phyloP scores from a whole-genome alignment of 2,329 filamentous ascomycete species.

The Pyricularia pennisetigena region DNA sequence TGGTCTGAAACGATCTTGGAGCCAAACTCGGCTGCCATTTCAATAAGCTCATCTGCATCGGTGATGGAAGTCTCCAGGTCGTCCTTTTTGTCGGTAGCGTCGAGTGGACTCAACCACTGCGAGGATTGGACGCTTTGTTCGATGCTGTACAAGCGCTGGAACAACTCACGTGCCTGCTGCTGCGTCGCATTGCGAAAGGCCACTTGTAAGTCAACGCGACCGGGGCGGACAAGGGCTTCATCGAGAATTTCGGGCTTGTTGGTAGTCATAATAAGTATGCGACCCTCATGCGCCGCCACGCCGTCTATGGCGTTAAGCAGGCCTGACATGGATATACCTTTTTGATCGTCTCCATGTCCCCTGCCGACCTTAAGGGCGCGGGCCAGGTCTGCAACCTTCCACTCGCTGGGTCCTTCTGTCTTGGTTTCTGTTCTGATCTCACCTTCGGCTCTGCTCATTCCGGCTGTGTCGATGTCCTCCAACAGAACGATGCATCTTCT shows the following conservation, averaged over 20 bases:
- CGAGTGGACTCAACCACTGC: neutral
- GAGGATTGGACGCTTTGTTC: constrained; percentile 15
- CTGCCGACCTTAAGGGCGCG: neutral
- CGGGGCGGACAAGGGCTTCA: constrained; percentile 62
- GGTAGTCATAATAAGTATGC: constrained; percentile 74
- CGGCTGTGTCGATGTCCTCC: constrained; percentile 61
- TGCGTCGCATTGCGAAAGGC: constrained; percentile 40
- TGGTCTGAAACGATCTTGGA: constrained; percentile 37
- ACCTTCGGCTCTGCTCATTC: constrained; percentile 35
- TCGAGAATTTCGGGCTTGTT: constrained; percentile 68
- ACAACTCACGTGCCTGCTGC: constrained; percentile 45
- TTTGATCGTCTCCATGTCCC: constrained; percentile 28
- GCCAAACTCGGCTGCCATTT: constrained; percentile 39
- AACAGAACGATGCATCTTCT: constrained; percentile 55
- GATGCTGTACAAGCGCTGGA: constrained; percentile 50
- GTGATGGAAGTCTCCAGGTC: constrained; percentile 20
- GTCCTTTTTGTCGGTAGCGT: constrained; percentile 3
- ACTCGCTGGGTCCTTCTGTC: constrained; percentile 17
- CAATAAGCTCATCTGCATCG: constrained; percentile 26
- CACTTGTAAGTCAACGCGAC: constrained; percentile 57
- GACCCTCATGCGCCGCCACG: constrained; percentile 68
- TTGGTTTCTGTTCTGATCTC: constrained; percentile 13
- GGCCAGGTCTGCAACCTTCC: constrained; percentile 25
- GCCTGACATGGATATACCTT: constrained; percentile 62
- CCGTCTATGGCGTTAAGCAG: constrained; percentile 79